phyloP scores from a whole-genome alignment of 495 filamentous ascomycete genomes.

The Neurospora cerealis region DNA sequence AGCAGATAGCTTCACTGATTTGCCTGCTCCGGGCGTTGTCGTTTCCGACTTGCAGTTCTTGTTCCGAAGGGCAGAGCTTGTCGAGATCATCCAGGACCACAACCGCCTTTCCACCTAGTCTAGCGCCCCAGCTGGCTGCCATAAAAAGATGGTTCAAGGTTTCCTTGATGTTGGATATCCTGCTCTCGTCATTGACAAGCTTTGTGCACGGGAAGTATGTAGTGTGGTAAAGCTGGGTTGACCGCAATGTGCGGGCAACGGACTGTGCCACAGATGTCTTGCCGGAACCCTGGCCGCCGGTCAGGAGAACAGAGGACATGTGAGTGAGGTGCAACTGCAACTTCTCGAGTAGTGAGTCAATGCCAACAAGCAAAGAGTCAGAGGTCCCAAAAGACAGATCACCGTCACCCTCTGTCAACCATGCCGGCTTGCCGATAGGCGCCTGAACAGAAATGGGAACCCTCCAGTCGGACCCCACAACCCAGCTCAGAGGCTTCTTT shows the following conservation, averaged over 20 bases:
- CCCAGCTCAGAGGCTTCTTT: slow-evolving; percentile 56
- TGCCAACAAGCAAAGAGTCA: slow-evolving; percentile 65
- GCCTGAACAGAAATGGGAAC: slow-evolving; percentile 61
- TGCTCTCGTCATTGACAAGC: slow-evolving; percentile 77
- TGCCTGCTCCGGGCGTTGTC: slow-evolving; percentile 89
- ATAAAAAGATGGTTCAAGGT: slow-evolving; percentile 74
- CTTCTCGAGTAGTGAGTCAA: slow-evolving; percentile 65
- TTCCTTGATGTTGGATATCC: slow-evolving; percentile 84
- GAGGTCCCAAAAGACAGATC: slow-evolving; percentile 42
- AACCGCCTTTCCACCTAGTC: slow-evolving; percentile 69
- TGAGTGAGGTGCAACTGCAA: slow-evolving; percentile 64
- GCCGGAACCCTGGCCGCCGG: slow-evolving; percentile 79
- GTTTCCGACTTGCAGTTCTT: slow-evolving; percentile 80
- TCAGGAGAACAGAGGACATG: slow-evolving; percentile 78
- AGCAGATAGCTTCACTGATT: slow-evolving; percentile 79
- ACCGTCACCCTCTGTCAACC: slow-evolving; percentile 34
- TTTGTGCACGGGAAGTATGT: slow-evolving; percentile 76
- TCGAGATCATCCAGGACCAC: slow-evolving; percentile 91
- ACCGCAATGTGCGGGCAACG: slow-evolving; percentile 55
- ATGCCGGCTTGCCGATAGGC: slow-evolving; percentile 51
- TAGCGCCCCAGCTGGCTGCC: slow-evolving; percentile 78
- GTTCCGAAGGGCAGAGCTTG: slow-evolving; percentile 82
- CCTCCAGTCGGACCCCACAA: slow-evolving; percentile 63
- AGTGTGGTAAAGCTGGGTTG: slow-evolving; percentile 59
- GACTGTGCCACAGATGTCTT: slow-evolving; percentile 63